These are phyloP conservation scores for Aciculoconidium aculeatum DNA, from an alignment of 805 yeast species.

Conservation along the genomic window DNA sequence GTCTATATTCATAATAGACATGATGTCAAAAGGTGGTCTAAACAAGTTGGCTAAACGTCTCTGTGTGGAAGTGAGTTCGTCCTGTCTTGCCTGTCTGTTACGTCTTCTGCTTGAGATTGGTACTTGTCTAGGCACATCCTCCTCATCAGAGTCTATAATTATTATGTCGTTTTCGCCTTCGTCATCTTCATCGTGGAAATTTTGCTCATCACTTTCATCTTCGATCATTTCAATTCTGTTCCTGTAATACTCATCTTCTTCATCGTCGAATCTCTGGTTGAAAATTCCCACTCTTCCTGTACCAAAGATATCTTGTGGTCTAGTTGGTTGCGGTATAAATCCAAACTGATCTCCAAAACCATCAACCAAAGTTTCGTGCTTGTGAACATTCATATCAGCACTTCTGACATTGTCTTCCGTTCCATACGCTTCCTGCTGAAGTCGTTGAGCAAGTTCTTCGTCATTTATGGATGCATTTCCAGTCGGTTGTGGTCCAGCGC, in stretches of 20 bases:
- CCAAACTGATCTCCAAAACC: constrained; percentile 11
- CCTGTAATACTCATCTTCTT: constrained; percentile 23
- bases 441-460: constrained; percentile 52
- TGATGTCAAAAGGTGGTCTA: constrained; percentile 91
- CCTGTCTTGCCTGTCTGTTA: constrained; percentile 19
- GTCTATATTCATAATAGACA: constrained; percentile 62
- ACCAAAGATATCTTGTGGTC: constrained; percentile 45
- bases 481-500: constrained; percentile 6
- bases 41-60: constrained; percentile 75
- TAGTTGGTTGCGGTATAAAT: constrained; percentile 6
- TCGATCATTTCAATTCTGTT: constrained; percentile 14
- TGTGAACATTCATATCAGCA: constrained; percentile 72
- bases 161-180: constrained; percentile 16
- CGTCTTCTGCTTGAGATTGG: constrained; percentile 19
- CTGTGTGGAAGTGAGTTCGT: constrained; percentile 47
- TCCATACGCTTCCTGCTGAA: constrained; percentile 59
- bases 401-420: constrained; percentile 28
- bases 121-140: constrained; percentile 6
- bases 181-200: constrained; percentile 31
- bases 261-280: constrained; percentile 49
- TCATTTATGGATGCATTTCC: constrained; percentile 22
- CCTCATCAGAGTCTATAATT: constrained; percentile 16
- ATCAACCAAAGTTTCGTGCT: constrained; percentile 72
- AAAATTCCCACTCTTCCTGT: constrained; percentile 47
- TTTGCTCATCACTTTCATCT: constrained; percentile 22